phyloP scores from a whole-genome alignment of 192 early-diverging fungal species.

The Entomortierella chlamydospora region DNA sequence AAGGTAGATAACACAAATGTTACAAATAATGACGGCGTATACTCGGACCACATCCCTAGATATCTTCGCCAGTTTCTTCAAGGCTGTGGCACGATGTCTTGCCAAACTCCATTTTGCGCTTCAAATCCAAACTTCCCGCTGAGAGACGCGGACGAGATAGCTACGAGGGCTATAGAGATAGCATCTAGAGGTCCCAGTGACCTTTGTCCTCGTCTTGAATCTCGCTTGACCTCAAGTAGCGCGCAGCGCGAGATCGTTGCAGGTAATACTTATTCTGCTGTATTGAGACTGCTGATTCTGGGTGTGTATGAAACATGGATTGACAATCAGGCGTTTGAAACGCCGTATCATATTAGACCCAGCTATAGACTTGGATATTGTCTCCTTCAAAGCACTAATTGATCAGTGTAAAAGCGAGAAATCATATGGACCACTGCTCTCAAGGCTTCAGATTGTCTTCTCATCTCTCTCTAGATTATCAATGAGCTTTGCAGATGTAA shows the following conservation, averaged over 20 bases:
- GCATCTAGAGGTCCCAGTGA: slow-evolving; percentile 23
- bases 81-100: slow-evolving; percentile 25
- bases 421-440: slow-evolving; percentile 21
- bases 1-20: too few relatives aligned
- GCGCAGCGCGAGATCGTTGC: slow-evolving; percentile 36
- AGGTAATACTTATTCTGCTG: slow-evolving; percentile 4
- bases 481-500: slow-evolving; percentile 53
- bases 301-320: neutral
- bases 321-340: too few relatives aligned
- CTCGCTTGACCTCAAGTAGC: neutral
- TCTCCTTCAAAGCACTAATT: slow-evolving; percentile 35
- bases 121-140: slow-evolving; percentile 33
- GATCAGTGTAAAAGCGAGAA: slow-evolving; percentile 35
- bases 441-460: slow-evolving; percentile 32
- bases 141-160: slow-evolving; percentile 39
- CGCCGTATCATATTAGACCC: slow-evolving; percentile 12
- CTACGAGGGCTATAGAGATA: slow-evolving; percentile 27
- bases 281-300: neutral
- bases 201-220: slow-evolving; percentile 27
- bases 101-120: slow-evolving; percentile 31
- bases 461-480: slow-evolving; percentile 48
- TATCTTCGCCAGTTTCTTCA: slow-evolving; percentile 49
- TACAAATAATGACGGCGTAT: too few relatives aligned
- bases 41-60: neutral
- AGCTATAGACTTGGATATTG: slow-evolving; percentile 35